Percentiles rank a stretch among this genome's conserved stretches.
Evolutionary conservation across 805 yeast genomes (phyloP).

Genomic region (Kazachstania taianensis): DNA sequence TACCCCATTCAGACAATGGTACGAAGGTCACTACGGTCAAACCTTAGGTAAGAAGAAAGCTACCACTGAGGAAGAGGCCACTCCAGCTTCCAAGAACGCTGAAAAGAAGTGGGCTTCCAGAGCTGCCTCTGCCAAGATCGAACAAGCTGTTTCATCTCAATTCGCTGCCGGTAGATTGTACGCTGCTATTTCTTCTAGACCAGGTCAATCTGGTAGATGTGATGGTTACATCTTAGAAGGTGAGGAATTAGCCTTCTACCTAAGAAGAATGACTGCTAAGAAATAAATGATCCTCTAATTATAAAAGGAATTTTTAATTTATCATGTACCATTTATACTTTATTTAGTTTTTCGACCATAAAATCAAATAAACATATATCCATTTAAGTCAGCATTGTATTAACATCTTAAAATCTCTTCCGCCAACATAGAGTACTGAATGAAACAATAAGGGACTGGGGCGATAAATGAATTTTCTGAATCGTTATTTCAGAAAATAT

Average conservation of each 20-base stretch:
- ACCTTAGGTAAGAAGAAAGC: conserved; percentile 78
- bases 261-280: conserved; percentile 98
- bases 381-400: no score
- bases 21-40: conserved; percentile 95
- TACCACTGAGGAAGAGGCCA: conserved; percentile 48
- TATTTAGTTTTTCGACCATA: conserved; percentile 5
- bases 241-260: conserved; percentile 99
- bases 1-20: conserved; percentile 99
- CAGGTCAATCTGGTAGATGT: conserved; percentile 99
- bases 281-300: conserved; percentile 46
- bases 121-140: conserved; percentile 75
- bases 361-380: conserved; percentile 5
- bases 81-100: conserved; percentile 62
- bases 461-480: no score
- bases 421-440: no score
- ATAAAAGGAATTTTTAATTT: conserved; percentile 2
- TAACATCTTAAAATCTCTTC: no score
- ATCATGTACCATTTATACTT: conserved; percentile 10
- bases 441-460: no score
- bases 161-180: conserved; percentile 98
- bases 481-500: no score
- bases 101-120: conserved; percentile 92
- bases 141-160: conserved; percentile 87
- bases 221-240: conserved; percentile 99
- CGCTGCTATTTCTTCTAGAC: conserved; percentile 98